A percentile compares a stretch with the other conserved stretches of the same genome.
These are phyloP conservation scores for Hypoxylon sp. DNA, from an alignment of 2,329 filamentous ascomycete species.

Conservation along the genomic window DNA sequence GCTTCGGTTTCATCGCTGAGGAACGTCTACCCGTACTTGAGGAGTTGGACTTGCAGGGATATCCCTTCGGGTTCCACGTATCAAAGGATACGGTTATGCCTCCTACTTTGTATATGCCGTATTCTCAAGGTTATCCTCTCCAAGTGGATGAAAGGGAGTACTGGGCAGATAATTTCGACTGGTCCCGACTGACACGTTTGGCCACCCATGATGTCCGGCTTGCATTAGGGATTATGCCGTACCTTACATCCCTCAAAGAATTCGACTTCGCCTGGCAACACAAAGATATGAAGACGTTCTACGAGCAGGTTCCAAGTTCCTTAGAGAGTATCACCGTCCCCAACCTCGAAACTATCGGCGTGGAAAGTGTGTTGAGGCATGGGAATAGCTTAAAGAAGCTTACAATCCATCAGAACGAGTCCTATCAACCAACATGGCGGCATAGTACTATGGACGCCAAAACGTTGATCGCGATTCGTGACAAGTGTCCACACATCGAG, in stretches of 20 bases:
- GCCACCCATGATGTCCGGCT: background rate
- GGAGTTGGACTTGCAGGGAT: constrained; percentile 20
- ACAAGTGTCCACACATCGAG: constrained; percentile 28
- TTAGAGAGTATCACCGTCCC: constrained; percentile 19
- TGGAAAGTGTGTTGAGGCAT: constrained; percentile 12
- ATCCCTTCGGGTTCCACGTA: constrained; percentile 11
- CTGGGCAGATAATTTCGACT: constrained; percentile 34
- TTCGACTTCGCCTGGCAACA: background rate
- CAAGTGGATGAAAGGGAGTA: constrained; percentile 17
- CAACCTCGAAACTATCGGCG: background rate
- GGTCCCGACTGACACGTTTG: constrained; percentile 26
- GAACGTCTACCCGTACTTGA: constrained; percentile 27
- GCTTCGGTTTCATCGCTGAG: constrained; percentile 25
- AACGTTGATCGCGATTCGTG: constrained; percentile 16
- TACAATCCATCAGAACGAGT: constrained; percentile 22
- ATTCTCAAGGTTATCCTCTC: background rate
- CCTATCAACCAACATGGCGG: background rate
- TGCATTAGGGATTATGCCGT: constrained; percentile 12
- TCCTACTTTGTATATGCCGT: background rate
- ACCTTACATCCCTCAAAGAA: constrained; percentile 22
- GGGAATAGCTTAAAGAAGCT: constrained; percentile 15
- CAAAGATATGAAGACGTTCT: constrained; percentile 3
- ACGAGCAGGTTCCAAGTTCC: constrained; percentile 19
- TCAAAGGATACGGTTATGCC: background rate
- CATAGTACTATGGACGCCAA: constrained; percentile 10